These are phyloP conservation scores for Fusarium acutatum DNA, from an alignment of 2,329 filamentous ascomycete genomes.

Conservation along the genomic window DNA sequence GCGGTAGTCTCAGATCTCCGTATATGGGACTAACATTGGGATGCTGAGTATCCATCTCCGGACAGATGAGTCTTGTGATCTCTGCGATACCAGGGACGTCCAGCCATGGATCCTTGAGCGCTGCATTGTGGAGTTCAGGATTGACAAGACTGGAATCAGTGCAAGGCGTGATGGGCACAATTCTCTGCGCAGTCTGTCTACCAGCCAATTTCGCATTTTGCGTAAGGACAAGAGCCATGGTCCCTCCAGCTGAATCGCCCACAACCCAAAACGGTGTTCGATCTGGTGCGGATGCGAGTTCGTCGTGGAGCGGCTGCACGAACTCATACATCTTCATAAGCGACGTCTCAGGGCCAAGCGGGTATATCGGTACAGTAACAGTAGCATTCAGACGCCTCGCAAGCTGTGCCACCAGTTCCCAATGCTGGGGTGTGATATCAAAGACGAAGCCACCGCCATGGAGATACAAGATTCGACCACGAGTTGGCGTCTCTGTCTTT, in stretches of 20 bases:
- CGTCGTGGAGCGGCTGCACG: constrained; percentile 45
- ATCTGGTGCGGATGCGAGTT: constrained; percentile 42
- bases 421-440: constrained; percentile 42
- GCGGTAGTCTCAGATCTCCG: constrained; percentile 42
- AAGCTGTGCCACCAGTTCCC: constrained; percentile 40
- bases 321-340: constrained; percentile 45
- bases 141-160: constrained; percentile 43
- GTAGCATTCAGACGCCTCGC: constrained; percentile 44
- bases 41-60: constrained; percentile 39
- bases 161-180: constrained; percentile 45
- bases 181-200: constrained; percentile 35
- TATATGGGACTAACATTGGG: constrained; percentile 43
- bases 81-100: constrained; percentile 42
- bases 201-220: constrained; percentile 41
- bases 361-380: constrained; percentile 46
- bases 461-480: constrained; percentile 44
- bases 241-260: constrained; percentile 46
- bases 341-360: constrained; percentile 44
- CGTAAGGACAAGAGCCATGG: constrained; percentile 44
- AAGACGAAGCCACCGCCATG: constrained; percentile 46
- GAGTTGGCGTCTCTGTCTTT: constrained; percentile 42
- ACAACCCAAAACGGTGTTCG: constrained; percentile 42
- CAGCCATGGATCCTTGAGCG: constrained; percentile 41
- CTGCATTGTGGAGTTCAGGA: constrained; percentile 37
- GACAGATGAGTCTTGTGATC: constrained; percentile 39